Base-by-base conservation (phyloP, 1,139 yeast genomes). In the Taiozyma sp. region DNA sequence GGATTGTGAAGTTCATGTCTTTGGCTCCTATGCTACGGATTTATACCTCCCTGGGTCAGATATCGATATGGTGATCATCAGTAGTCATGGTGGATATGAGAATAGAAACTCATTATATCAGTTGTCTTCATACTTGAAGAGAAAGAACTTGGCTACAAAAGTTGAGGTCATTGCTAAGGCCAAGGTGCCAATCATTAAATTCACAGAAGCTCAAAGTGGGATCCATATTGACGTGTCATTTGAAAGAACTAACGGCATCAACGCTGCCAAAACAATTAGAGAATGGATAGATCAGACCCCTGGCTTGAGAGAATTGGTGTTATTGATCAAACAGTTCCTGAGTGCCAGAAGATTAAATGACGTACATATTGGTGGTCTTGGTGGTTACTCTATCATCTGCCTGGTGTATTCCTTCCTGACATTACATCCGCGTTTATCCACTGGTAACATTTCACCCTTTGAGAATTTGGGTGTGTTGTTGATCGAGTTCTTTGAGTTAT, bases 1-100 rank as follows among this genome's bases (percentile, higher is more conserved):
- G 1, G 88, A 82, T 55, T 85, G 96, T 3, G 86, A 85, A 51
- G 79, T 87, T 10, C 87, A 85, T 59, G 96, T 91, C 16, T 93
- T 95, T 72, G 99, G 99, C 0, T 90, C 98, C 0, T 88, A 82
- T 66, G 98, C 99, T 0, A 91, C 99, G 0, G 97, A 91, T 64
- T 71, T 95, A 55, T 93, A 91, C 62, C 72, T 95, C 26, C 99
- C 99, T 0, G 97, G 97, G 1, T 89, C 97, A 0, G 99, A 95
- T 73, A 90, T 95, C 37, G 99, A 95, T 68, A 84, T 95, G 84
- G 98, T 91, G 43, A 79, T 95, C 29, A 74, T 85, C 9, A 86
- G 96, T 11, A 71, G 74, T 19, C 67, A 74, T 4, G 85, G 87
- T 3, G 78, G 79, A 58, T 84, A 85, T 63, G 95, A 83, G 56